phyloP scores from a whole-genome alignment of 305 asterid genomes.

The Plantago coronopus region DNA sequence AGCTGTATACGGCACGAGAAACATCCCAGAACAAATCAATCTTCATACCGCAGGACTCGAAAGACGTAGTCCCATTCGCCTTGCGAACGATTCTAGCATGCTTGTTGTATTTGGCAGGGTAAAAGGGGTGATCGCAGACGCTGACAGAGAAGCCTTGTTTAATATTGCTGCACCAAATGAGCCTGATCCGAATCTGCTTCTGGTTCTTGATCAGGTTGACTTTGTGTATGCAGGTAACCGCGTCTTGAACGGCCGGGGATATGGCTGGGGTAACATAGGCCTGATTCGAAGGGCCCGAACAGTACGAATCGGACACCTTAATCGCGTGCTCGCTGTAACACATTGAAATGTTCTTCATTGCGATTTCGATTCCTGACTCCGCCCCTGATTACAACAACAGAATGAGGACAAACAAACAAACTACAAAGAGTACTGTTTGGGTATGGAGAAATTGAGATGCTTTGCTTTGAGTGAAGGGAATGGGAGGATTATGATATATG shows the following conservation, averaged over 20 bases:
- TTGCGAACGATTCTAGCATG: slow-evolving; percentile 27
- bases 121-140: slow-evolving; percentile 35
- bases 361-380: too few species aligned
- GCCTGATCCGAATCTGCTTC: slow-evolving; percentile 34
- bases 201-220: slow-evolving; percentile 31
- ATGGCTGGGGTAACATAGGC: slow-evolving; percentile 22
- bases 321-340: slow-evolving; percentile 75
- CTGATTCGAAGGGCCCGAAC: slow-evolving; percentile 52
- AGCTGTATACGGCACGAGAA: slow-evolving; percentile 36
- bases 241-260: slow-evolving; percentile 38
- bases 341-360: slow-evolving; percentile 57
- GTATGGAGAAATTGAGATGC: slow-evolving; percentile 26
- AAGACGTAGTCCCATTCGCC: slow-evolving; percentile 35
- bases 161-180: slow-evolving; percentile 45
- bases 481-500: slow-evolving; percentile 15
- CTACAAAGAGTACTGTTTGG: too few species aligned
- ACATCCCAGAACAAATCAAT: slow-evolving; percentile 71
- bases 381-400: too few species aligned
- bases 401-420: too few species aligned
- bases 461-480: slow-evolving; percentile 46
- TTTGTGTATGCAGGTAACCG: slow-evolving; percentile 50
- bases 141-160: slow-evolving; percentile 40
- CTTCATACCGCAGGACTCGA: slow-evolving; percentile 31
- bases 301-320: slow-evolving; percentile 67
- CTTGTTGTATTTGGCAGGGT: slow-evolving; percentile 29